A percentile compares a stretch with the other conserved stretches of the same genome.
These are phyloP conservation scores for Solanum clarkiae DNA, from an alignment of 257 asterid genomes.

Conservation along the genomic window DNA sequence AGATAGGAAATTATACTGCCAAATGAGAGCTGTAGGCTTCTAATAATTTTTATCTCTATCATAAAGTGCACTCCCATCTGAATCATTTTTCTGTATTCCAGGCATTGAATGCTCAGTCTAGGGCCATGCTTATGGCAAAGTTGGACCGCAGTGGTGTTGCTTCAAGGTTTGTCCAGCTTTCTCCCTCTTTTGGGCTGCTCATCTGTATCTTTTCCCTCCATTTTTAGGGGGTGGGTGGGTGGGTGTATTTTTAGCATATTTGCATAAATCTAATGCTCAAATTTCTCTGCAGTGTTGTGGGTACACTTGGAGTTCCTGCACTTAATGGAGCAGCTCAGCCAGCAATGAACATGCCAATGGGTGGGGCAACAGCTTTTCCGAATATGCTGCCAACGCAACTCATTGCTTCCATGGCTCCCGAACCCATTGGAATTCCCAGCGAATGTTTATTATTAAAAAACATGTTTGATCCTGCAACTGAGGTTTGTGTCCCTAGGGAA, in stretches of 20 bases:
- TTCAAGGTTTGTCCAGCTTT: conserved; percentile 39
- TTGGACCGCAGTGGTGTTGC: conserved; percentile 90
- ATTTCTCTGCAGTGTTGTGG: conserved; percentile 38
- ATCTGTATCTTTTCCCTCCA: no score
- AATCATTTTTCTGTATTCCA: conserved; percentile 8
- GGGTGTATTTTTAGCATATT: not conserved
- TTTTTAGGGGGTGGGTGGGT: not conserved
- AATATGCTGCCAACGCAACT: conserved; percentile 41
- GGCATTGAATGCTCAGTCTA: conserved; percentile 94
- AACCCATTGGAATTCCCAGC: conserved; percentile 91
- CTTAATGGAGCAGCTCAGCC: conserved; percentile 64
- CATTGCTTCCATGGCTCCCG: conserved; percentile 47
- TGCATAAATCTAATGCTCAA: not conserved
- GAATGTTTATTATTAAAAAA: conserved; percentile 91
- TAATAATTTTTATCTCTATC: not conserved
- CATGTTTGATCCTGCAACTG: conserved; percentile 91
- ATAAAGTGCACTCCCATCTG: not conserved
- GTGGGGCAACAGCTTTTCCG: conserved; percentile 39
- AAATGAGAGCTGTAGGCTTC: not conserved
- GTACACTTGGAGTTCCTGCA: conserved; percentile 57
- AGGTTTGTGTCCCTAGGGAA: conserved; percentile 36
- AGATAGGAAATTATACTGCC: not conserved
- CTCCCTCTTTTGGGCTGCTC: not conserved
- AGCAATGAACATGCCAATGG: conserved; percentile 52
- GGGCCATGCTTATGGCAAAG: conserved; percentile 93